Evolutionary conservation across 352 stramenopile species (phyloP).

Genomic region (Phytophthora pini): DNA sequence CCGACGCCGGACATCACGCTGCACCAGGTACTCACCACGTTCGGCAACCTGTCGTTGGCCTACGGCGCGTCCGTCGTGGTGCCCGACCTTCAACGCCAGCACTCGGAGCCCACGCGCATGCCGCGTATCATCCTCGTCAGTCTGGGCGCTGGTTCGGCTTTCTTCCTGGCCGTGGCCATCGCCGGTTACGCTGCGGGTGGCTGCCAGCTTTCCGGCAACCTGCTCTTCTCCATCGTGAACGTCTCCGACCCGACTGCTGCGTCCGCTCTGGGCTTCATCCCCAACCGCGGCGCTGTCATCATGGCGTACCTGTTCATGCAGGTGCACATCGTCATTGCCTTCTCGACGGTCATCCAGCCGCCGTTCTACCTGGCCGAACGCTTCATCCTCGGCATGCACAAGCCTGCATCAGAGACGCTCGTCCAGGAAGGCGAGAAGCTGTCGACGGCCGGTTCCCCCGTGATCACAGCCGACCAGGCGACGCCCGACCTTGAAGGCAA

Average conservation of each 20-base stretch:
- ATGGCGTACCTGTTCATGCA: slow-evolving; percentile 50
- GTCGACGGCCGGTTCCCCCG: slow-evolving; percentile 14
- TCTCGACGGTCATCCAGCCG: slow-evolving; percentile 50
- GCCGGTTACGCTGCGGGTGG: slow-evolving; percentile 46
- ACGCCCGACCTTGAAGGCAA: slow-evolving; percentile 36
- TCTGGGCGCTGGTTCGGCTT: slow-evolving; percentile 42
- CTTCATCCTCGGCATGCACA: slow-evolving; percentile 53
- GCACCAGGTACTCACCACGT: slow-evolving; percentile 39
- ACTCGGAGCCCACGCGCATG: slow-evolving; percentile 57
- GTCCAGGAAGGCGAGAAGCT: slow-evolving; percentile 26
- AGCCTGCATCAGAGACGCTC: slow-evolving; percentile 4
- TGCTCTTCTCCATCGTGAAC: slow-evolving; percentile 46
- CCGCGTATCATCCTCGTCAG: slow-evolving; percentile 49
- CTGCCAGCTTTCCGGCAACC: slow-evolving; percentile 49
- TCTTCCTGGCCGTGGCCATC: slow-evolving; percentile 51
- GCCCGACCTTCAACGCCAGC: slow-evolving; percentile 43
- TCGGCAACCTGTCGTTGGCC: slow-evolving; percentile 46
- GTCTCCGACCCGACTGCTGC: slow-evolving; percentile 25
- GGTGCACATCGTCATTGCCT: slow-evolving; percentile 51
- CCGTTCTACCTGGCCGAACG: slow-evolving; percentile 54
- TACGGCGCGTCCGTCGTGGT: slow-evolving; percentile 44
- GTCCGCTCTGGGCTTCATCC: slow-evolving; percentile 31
- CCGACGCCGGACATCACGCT: slow-evolving; percentile 36
- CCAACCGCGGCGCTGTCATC: slow-evolving; percentile 36
- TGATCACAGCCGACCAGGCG: slow-evolving; percentile 3